Evolutionary conservation across 2,329 filamentous ascomycete species (phyloP), one percentile per base, ranked within the genome.

Genomic region (Chrysosphaeria jannelii): DNA sequence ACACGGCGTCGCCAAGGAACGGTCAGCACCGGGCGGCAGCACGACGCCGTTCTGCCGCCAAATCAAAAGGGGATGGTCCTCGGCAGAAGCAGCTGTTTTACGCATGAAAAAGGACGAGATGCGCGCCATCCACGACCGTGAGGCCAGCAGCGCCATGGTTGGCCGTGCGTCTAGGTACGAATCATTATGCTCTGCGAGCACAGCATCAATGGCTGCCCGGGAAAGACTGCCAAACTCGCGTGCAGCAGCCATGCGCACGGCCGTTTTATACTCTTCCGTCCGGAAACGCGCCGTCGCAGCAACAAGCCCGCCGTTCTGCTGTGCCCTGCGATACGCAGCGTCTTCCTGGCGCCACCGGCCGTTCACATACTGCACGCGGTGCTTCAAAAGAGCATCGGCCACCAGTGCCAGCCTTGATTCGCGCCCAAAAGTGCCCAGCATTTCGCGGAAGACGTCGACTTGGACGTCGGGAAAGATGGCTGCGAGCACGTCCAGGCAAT

Each of bases 401-500:
- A 79, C 66, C 23, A 85, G 53, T 20, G 72, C 66, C 13, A 81
- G 45, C 31, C 71, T 52, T 30, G 71, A 81, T 41, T 79, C 69
- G 34, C 66, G 62, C 35, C 68, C 67, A 37, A 79, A 69, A 35
- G 52, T 69, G 19, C 53, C 46, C 23, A 85, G 58, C 57, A 85
- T 71, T 46, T 81, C 72, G 21, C 72, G 60, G 37, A 85, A 75
- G 10, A 79, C 72, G 33, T 79, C 70, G 28, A 72, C 52, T 41
- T 76, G 68, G n/a, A 79, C 51, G 41, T 79, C 62, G 14, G 74
- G 74, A 32, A 85, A 85, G 6, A 79, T 53, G 22, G 60, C 60
- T 12, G 63, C 59, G 20, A 85, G 55, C 8, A 55, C 60, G 29
- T 59, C 57, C 30, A 85, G 58, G 33, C 62, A 56, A 23, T 50